phyloP scores from a whole-genome alignment of 2,329 filamentous ascomycete genomes.

The Aspergillus glaucus region DNA sequence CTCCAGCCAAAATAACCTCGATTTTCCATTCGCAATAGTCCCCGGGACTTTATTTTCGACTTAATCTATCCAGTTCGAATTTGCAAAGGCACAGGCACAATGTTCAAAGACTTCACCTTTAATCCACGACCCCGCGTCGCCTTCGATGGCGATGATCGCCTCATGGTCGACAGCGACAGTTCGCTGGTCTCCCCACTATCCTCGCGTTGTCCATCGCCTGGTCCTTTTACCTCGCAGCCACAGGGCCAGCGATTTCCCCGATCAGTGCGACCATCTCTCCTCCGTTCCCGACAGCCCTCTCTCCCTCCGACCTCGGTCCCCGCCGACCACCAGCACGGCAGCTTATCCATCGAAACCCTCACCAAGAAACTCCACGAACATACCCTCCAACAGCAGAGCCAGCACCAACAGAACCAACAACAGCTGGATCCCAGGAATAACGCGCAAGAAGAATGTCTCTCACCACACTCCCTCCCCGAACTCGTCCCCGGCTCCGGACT shows the following conservation, averaged over 20 bases:
- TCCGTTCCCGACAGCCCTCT: conserved; percentile 29
- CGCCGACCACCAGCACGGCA: conserved; percentile 34
- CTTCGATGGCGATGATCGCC: conserved; percentile 28
- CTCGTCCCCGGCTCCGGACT: conserved; percentile 3
- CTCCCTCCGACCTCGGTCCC: conserved; percentile 38
- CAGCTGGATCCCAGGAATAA: neutral
- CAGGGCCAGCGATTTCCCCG: conserved; percentile 24
- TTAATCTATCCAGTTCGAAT: no score
- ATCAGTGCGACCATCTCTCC: conserved; percentile 28
- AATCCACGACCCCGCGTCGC: conserved; percentile 22
- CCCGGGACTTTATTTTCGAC: no score
- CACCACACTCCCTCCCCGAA: conserved; percentile 4
- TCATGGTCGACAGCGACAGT: conserved; percentile 33
- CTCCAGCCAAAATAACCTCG: no score
- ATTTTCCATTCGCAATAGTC: no score
- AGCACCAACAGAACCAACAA: conserved; percentile 1
- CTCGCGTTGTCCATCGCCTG: conserved; percentile 39
- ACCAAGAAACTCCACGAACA: conserved; percentile 38
- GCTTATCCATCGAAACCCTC: conserved; percentile 35
- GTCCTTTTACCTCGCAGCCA: conserved; percentile 12
- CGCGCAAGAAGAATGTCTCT: neutral
- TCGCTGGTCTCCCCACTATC: conserved; percentile 35
- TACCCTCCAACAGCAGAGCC: conserved; percentile 23
- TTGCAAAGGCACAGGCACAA: conserved; percentile 11
- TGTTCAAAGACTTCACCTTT: conserved; percentile 41